Evolutionary conservation across 2,329 filamentous ascomycete genomes (phyloP), one percentile per base, ranked within the genome.

Genomic region (Venturia carpophila): DNA sequence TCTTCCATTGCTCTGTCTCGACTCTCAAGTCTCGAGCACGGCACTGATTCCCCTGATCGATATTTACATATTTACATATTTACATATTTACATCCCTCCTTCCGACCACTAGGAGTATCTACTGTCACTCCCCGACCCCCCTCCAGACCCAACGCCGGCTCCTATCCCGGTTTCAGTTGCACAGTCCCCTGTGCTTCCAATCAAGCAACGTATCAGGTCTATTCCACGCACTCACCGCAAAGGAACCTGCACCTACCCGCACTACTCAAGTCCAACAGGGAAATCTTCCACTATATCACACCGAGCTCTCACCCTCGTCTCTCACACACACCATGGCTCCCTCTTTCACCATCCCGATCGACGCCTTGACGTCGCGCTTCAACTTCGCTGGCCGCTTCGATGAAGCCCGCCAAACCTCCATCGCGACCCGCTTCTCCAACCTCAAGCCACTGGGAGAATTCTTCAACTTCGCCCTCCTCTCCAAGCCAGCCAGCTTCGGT

Each of bases 381-480:
- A 94, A 94, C 79, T 79, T 96, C 68, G 80, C 81, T 70, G 91
- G 94, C 70, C 91, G 92, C 75, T 93, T 97, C 79, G 86, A 90
- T 71, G 86, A 87, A 74, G 82, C 97, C 69, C 88, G 91, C 74
- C 86, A 87, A 67, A 90, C 92, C 70, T 89, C 90, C 42, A 76
- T 97, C 67, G 84, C 84, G 67, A 85, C 87, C 69, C 88, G 94
- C 69, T 97, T 97, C 78, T 87, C 92, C 77, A 97, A 97, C 79
- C 84, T 99, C 74, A 89, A 88, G 67, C 93, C 94, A 67, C 78
- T 97, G 71, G 87, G 88, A 75, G 94, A 99, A 79, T 99, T 99
- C 79, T 84, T 97, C 77, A 92, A 97, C 78, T 78, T 97, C 79
- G 97, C 97, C 86, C 91, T 92, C 71, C 73, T 99, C 65, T 96